Base-by-base conservation (phyloP, 768 basidiomycete genomes). In the Cystobasidium ongulense region DNA sequence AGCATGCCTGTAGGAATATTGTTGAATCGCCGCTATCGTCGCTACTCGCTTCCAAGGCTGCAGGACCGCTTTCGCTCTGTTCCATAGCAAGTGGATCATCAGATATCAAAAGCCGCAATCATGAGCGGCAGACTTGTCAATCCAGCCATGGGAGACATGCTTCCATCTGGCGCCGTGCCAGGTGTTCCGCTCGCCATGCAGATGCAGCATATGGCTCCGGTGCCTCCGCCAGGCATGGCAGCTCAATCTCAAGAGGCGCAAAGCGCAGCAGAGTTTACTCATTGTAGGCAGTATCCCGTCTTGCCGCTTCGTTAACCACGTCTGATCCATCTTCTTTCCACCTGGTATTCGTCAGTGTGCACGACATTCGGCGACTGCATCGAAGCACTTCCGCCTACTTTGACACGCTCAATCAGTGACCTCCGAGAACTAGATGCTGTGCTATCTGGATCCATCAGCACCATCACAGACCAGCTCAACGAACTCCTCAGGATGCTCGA, bases 401-500 rank as follows among this genome's bases (percentile, higher is more conserved):
- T 99, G 81, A 95, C 95, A 15, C 88, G 91, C 81, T 89, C 88
- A 82, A 91, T 96, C 81, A 91, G 90, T 13, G 96, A 99, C 85
- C 87, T 99, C 67, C 90, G 93, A 76, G 96, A 99, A 83, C 90
- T 99, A 82, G 96, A 98, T 81, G 96, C 95, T 72, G 96, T 99
- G 74, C 86, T 99, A 5, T 80, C 80, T 59, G 92, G 77, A 84
- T 91, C 91, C 75, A 89, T 95, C 82, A 81, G 87, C 76, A 84
- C 86, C 77, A 89, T 99, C 80, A 92, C 90, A 73, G 77, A 85
- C 54, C 92, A 92, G 82, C 88, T 98, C 76, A 85, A 86, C 72
- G 80, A 81, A 43, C 88, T 99, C 76, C 89, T 88, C 46, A 79
- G 83, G 73, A 87, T 91, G 86, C 87, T 96, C 79, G 88, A 91